Base-by-base conservation (phyloP, 176 grass and related monocot genomes). In the Hyparrhenia diplandra region DNA sequence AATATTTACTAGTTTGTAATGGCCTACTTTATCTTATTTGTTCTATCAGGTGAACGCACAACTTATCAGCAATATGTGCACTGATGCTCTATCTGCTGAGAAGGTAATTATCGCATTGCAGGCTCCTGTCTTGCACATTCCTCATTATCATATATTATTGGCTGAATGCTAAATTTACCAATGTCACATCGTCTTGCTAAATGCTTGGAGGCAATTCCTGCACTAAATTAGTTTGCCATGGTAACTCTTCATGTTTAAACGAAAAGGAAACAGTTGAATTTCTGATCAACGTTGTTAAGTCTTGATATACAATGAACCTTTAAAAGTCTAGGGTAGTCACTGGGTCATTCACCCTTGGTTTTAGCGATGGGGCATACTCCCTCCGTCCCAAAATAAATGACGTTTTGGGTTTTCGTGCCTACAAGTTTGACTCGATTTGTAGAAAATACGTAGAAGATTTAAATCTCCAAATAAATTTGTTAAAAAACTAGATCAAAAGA, bases 21-120 rank as follows among this genome's bases (percentile, higher is more conserved):
- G 54, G 18, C 25, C 75, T 20, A 42, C 54, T 43, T 71, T 13
- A 75, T 69, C 64, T 75, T 79, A 31, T 82, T 68, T 21, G 20
- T 83, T 71, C 73, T 57, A 65, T 74, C 90, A 99, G 96, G 96
- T 99, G 49, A 99, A 99, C 79, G 92, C 96, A 45, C 96, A 99
- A 60, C 88, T 99, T 81, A 99, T 99, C 75, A 99, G 96, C 86
- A 99, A 99, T 80, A 77, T 99, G 21, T 99, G 92, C 85, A 99
- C 87, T 0, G 96, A 99, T 91, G 96, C 96, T 80, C 85, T 99
- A 45, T 99, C 96, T 54, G 96, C 96, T 63, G 96, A 99, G 85
- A 99, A 99, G 96, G 96, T 99, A 91, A 51, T 55, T n/a, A 62
- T 80, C 20, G 25, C 58, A 47, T 80, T 66, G 7, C 46, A 68